These are phyloP conservation scores for Alopecurus myosuroides DNA, from an alignment of 176 grass and related monocot genomes.

Conservation along the genomic window DNA sequence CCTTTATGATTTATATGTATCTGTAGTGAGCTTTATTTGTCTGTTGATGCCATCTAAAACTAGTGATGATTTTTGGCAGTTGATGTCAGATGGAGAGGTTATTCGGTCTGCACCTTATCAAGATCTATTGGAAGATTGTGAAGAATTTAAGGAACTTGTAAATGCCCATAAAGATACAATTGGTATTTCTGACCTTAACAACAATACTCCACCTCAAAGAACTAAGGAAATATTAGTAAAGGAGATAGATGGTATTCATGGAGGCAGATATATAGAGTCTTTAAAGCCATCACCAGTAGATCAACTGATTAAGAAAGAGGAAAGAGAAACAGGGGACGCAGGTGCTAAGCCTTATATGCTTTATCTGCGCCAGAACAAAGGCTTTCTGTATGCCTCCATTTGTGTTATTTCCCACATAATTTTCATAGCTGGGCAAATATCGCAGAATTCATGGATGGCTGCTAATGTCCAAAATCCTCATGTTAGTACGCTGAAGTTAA, in stretches of 20 bases:
- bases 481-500: constrained; percentile 65
- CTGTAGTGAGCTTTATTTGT: not conserved
- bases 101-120: constrained; percentile 51
- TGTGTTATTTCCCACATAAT: constrained; percentile 42
- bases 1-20: not conserved
- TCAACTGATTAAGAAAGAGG: constrained; percentile 85
- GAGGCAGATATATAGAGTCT: constrained; percentile 26
- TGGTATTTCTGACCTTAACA: constrained; percentile 42
- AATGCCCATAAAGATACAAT: constrained; percentile 72
- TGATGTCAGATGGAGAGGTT: constrained; percentile 82
- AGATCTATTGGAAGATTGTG: constrained; percentile 47
- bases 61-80: constrained; percentile 36
- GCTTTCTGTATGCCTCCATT: constrained; percentile 55
- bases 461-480: constrained; percentile 68
- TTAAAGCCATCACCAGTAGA: constrained; percentile 29
- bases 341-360: constrained; percentile 69
- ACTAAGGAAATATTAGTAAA: constrained; percentile 24
- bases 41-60: not conserved
- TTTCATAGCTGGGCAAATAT: constrained; percentile 76
- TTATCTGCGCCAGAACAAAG: constrained; percentile 77
- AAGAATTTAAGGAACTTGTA: constrained; percentile 84
- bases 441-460: constrained; percentile 94
- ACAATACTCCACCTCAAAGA: constrained; percentile 6
- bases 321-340: constrained; percentile 82
- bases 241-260: constrained; percentile 39